Base-by-base conservation (phyloP, 352 stramenopile species). In the Phytophthora pseudosyringae region DNA sequence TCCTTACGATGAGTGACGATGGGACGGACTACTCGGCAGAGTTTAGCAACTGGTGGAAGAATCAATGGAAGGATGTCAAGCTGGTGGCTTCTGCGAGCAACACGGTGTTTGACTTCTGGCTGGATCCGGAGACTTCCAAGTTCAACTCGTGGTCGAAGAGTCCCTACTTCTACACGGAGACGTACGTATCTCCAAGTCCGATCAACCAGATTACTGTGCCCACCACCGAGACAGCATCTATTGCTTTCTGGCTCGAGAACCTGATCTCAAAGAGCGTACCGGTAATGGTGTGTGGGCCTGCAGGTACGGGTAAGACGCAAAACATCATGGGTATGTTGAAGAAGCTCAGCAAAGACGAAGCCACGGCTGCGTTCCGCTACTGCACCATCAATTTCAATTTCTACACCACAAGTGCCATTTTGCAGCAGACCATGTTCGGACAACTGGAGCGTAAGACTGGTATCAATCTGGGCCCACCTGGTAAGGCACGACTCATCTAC, bases 311-410 rank as follows among this genome's bases (percentile, higher is more conserved):
- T 53, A 99, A 99, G 76, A 98, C 96, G 4, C 88, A 96, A 59
- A 95, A 94, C 53, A 94, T 99, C 39, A 96, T 97, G 51, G 95
- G 92, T 18, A 95, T 98, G 92, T 74, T 99, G 26, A 95, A 97
- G 67, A 95, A 97, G 57, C 86, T 98, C 15, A 93, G 95, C 67
- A 90, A 90, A 28, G 88, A 95, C 39, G 88, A 95, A 47, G 80
- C 77, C 5, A 90, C 78, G 6, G 78, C 80, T 16, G 91, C 90
- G n/a, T 88, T 97, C 52, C 77, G 87, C 15, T 97, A 88, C 63
- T 88, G 80, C 28, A 98, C 86, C 3, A 98, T 99, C 70, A 99
- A 99, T 75, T 98, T 99, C 55, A 99, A 99, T 78, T 99, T 98
- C 60, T 99, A 98, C 82, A 98, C 94, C 6, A 98, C 94, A 4